Evolutionary conservation across 176 grass and related monocot species (phyloP).

Genomic region (Oryza officinalis): DNA sequence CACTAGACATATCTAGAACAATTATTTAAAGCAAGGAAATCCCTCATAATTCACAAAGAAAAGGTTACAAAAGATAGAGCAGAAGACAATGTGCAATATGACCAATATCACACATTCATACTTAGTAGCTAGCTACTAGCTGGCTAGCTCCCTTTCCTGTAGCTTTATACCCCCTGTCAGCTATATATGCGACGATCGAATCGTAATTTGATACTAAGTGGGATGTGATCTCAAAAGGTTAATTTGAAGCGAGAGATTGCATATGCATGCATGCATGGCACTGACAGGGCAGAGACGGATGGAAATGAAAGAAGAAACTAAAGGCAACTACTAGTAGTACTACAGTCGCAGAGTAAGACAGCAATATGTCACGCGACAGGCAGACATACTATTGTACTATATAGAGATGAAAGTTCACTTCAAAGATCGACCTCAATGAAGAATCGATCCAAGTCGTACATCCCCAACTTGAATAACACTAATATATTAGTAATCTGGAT

Average conservation of each 20-base stretch:
- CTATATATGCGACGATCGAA: not conserved
- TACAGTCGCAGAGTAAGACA: not conserved
- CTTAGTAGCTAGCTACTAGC: not conserved
- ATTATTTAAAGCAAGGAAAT: not conserved
- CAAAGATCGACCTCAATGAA: not conserved
- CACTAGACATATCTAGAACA: not conserved
- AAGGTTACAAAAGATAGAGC: not conserved
- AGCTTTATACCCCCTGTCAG: slow-evolving; percentile 2
- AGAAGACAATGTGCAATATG: slow-evolving; percentile 16
- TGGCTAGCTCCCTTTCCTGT: not conserved
- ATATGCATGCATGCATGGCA: not conserved
- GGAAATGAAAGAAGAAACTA: not conserved
- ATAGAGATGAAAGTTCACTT: not conserved
- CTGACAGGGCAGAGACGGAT: not conserved
- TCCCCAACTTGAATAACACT: too few species aligned
- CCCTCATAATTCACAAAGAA: not conserved
- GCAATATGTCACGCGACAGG: not conserved
- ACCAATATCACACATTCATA: slow-evolving; percentile 21
- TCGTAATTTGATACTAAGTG: not conserved
- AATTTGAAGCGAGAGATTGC: not conserved
- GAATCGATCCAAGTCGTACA: not conserved
- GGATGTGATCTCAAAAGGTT: not conserved
- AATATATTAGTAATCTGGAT: too few species aligned
- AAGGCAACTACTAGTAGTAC: not conserved
- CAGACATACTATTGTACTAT: not conserved